These are phyloP conservation scores for Misopates orontium DNA, from an alignment of 257 asterid species.

Conservation along the genomic window DNA sequence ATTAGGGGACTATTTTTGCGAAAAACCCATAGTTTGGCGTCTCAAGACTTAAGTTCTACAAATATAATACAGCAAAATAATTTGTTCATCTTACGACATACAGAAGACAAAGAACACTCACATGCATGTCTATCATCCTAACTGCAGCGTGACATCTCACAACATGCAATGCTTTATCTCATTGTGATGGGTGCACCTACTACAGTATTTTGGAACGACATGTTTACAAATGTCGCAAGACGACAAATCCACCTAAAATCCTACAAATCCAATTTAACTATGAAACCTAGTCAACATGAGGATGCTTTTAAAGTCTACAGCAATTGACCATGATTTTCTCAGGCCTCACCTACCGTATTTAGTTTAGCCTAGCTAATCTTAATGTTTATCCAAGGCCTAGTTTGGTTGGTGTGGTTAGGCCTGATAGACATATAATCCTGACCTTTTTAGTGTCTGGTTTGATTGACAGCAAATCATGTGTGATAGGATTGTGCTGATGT, in stretches of 20 bases:
- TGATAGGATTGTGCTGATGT: too few species aligned
- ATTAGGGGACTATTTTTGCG: too few species aligned
- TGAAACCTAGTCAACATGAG: constrained; percentile 20
- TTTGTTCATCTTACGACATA: not conserved
- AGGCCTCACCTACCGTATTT: constrained; percentile 19
- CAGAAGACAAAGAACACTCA: not conserved
- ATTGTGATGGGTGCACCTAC: constrained; percentile 9
- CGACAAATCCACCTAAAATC: not conserved
- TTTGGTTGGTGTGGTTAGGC: too few species aligned
- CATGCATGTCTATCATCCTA: not conserved
- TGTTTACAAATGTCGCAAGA: not conserved
- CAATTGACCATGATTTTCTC: constrained; percentile 18
- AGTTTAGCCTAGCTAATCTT: too few species aligned
- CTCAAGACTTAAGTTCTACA: too few species aligned
- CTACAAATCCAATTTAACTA: not conserved
- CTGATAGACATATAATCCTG: too few species aligned
- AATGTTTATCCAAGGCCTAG: too few species aligned
- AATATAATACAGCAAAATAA: too few species aligned
- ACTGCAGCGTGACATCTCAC: not conserved
- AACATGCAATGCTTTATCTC: not conserved
- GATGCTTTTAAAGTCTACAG: constrained; percentile 25
- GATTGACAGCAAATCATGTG: too few species aligned
- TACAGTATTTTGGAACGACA: not conserved
- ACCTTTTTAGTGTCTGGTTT: too few species aligned
- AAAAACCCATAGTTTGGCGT: too few species aligned